Base-by-base conservation (phyloP, 2,329 filamentous ascomycete genomes). In the Xylaria hypoxylon region DNA sequence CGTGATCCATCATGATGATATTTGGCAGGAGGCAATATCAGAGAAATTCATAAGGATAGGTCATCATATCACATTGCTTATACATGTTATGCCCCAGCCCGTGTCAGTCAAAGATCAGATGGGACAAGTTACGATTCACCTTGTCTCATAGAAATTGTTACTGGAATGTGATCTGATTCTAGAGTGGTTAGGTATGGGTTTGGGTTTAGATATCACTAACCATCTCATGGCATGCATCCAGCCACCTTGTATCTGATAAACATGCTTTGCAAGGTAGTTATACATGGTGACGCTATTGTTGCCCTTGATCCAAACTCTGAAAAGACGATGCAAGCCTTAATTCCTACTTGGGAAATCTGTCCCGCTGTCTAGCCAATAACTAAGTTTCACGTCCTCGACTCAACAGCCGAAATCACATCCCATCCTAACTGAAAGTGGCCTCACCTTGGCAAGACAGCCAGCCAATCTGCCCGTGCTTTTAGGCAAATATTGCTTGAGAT, bases 101-200 rank as follows among this genome's bases (percentile, higher is more conserved):
- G 42, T 6, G 5, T 45, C 1, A 6, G 5, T 26, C 33, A 35
- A 33, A 42, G 10, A 22, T 5, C 5, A 11, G 38, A 22, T n/a
- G 11, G 5, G 33, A 17, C 11, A 38, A 8, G 38, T 10, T 5
- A 40, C n/a, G 19, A 26, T 40, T 59, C 33, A 59, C 44, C 10
- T 28, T 13, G 22, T 50, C n/a, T 33, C 8, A 4, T 26, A 13
- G 15, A 47, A 50, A n/a, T 4, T 24, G 50, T 42, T n/a, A 6
- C n/a, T 44, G 24, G 47, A 33, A 59, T 51, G 51, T 59, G 56
- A 59, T 48, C 31, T 28, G 28, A 28, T 38, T 33, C n/a, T n/a
- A n/a, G n/a, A n/a, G n/a, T n/a, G n/a, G n/a, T 33, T 33, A 33
- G 7, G 31, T 33, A 8, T 33, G 5, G 31, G 5, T n/a, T n/a